Conservation (phyloP, 306 rosid species). For the Lithocarpus polystachyus region DNA sequence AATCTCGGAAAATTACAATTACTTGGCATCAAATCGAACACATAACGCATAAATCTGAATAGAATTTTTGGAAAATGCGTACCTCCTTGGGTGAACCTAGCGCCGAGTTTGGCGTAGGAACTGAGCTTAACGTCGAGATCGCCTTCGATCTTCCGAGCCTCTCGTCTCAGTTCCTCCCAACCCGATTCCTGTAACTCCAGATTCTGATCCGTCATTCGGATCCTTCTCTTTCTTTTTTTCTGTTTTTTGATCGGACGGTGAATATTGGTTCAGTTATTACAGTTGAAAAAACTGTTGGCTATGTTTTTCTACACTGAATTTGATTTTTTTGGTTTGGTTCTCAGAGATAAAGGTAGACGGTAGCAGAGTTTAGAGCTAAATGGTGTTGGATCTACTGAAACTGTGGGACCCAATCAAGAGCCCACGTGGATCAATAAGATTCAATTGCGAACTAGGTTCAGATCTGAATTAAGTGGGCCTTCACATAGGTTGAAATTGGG, state of each 20-base stretch:
- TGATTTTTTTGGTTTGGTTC: not conserved
- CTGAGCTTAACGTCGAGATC: constrained; percentile 97
- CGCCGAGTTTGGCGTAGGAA: constrained; percentile 86
- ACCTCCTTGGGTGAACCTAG: constrained; percentile 92
- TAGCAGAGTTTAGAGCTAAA: not conserved
- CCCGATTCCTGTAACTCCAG: constrained; percentile 98
- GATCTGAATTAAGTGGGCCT: too few relatives aligned
- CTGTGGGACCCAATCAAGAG: not conserved
- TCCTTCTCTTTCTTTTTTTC: constrained; percentile 1
- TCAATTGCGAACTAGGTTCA: too few relatives aligned
- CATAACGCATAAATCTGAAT: too few relatives aligned
- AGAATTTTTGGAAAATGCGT: not conserved
- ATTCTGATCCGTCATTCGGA: constrained; percentile 60
- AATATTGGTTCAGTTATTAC: constrained; percentile 30
- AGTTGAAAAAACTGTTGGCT: constrained; percentile 17
- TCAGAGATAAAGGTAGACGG: too few relatives aligned
- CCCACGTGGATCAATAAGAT: too few relatives aligned
- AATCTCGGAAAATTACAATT: too few relatives aligned
- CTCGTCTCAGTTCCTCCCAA: constrained; percentile 95
- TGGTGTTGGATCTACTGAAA: not conserved
- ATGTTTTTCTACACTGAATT: not conserved
- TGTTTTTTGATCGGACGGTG: constrained; percentile 11
- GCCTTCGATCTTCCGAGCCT: constrained; percentile 96
- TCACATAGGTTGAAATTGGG: too few relatives aligned
- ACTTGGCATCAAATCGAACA: too few relatives aligned